phyloP scores from a whole-genome alignment of 768 basidiomycete species.

The Suillus alpinus region DNA sequence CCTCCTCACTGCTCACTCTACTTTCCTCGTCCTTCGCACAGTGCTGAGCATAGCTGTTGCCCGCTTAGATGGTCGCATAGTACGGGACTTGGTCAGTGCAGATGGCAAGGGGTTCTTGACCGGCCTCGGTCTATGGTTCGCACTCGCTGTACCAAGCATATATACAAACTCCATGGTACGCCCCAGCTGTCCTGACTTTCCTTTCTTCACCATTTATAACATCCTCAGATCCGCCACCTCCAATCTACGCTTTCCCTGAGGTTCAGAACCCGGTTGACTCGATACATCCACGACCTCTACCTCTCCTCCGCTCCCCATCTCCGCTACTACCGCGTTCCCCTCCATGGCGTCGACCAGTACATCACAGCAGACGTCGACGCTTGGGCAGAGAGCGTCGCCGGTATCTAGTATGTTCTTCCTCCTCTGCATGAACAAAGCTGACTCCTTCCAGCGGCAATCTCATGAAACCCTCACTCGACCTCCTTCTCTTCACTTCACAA shows the following conservation, averaged over 20 bases:
- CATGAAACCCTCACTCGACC: conserved; percentile 87
- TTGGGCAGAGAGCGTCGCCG: conserved; percentile 83
- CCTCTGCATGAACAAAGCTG: not conserved
- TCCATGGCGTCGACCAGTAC: conserved; percentile 86
- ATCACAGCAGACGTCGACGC: conserved; percentile 90
- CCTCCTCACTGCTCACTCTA: conserved; percentile 74
- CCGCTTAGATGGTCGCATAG: conserved; percentile 84
- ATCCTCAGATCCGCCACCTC: conserved; percentile 76
- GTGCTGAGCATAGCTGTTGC: conserved; percentile 88
- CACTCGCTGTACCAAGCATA: conserved; percentile 87
- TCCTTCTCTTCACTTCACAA: conserved; percentile 90
- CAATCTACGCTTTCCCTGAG: conserved; percentile 83
- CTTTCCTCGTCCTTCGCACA: conserved; percentile 83
- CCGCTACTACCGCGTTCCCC: conserved; percentile 62
- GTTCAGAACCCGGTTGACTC: conserved; percentile 81
- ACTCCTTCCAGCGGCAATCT: conserved; percentile 70
- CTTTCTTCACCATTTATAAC: not conserved
- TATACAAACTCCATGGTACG: conserved; percentile 93
- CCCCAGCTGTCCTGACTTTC: not conserved
- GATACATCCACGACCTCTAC: conserved; percentile 91
- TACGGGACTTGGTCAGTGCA: conserved; percentile 84
- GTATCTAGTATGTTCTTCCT: conserved; percentile 74
- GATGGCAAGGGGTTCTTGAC: conserved; percentile 79
- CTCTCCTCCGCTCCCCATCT: conserved; percentile 71
- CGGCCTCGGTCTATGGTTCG: conserved; percentile 86